These are phyloP conservation scores for Euphrasia confusa DNA, from an alignment of 257 asterid genomes.

Conservation along the genomic window DNA sequence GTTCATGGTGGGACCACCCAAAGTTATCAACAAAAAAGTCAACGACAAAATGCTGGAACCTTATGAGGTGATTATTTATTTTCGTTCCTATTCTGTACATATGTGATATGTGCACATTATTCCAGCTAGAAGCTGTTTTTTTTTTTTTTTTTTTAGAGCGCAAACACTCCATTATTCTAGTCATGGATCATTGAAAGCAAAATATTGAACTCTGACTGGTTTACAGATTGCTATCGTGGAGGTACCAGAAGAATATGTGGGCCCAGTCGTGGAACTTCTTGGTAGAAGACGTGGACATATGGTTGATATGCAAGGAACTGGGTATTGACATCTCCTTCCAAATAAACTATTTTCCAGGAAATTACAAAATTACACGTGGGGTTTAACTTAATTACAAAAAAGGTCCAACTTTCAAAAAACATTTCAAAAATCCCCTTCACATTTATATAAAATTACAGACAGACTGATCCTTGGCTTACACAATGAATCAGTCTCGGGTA, in stretches of 20 bases:
- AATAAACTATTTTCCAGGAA: neutral
- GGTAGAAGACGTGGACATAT: slow-evolving; percentile 97
- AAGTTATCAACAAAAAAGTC: slow-evolving; percentile 79
- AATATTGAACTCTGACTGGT: neutral
- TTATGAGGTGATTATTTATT: slow-evolving; percentile 55
- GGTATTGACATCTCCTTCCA: slow-evolving; percentile 38
- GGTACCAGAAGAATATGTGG: slow-evolving; percentile 90
- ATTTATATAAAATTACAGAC: no score
- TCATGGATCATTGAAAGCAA: neutral
- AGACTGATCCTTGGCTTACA: no score
- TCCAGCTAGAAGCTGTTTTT: neutral
- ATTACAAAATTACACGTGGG: no score
- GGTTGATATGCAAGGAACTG: slow-evolving; percentile 88
- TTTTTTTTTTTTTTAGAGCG: neutral
- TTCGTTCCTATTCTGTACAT: neutral
- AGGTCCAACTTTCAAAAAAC: neutral
- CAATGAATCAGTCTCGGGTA: no score
- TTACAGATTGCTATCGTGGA: slow-evolving; percentile 88
- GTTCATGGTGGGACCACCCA: slow-evolving; percentile 99
- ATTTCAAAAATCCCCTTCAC: no score
- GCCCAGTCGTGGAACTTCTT: slow-evolving; percentile 91
- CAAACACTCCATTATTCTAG: neutral
- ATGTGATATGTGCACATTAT: neutral
- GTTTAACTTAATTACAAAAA: no score
- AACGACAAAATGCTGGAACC: slow-evolving; percentile 85